Evolutionary conservation across 225 moss, liverwort and hornwort genomes (phyloP), one percentile per base, ranked within the genome.

Genomic region (Bryoerythrophyllum caledonicum): DNA sequence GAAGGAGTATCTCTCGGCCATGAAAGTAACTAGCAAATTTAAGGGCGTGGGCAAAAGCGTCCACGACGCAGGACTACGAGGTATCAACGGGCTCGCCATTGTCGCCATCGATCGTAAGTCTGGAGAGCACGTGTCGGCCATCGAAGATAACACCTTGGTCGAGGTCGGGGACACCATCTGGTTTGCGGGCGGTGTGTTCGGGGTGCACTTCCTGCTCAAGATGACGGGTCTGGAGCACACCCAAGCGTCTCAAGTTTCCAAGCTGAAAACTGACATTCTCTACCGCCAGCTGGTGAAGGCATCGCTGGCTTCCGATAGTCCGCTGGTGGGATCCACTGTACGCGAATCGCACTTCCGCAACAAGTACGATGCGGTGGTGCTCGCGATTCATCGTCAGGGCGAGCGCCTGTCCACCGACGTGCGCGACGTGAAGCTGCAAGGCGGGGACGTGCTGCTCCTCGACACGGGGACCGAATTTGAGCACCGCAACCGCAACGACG

Each of bases 281-380:
- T 78, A 78, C 64, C 82, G 82, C 17, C 74, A 82, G 58, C 82
- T 78, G 15, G 78, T 82, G 10, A 82, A 82, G 78, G 78, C 78
- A 0, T 78, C 78, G 0, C 48, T 82, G 1, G 82, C 82, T 0
- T 58, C 30, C 65, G 82, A 78, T 0, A 69, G 74, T 43, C 14
- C 73, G 0, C 7, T 82, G 51, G 82, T 78, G 20, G 78, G 78
- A 17, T 57, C 9, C 1, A 74, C 78, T 1, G 82, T 82, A 2
- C 78, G 82, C 2, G 82, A 82, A 6, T 49, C 32, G 0, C 82
- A 74, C 7, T 82, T 82, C 64, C 78, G 78, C 24, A 82, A 74
- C 58, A 78, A 82, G 69, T 82, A 64, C 65, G 78, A 82, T 41
- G 74, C 70, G 0, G 82, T 78, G 7, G 82, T 78, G 54, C 27